Evolutionary conservation across 1,284 basidiomycete genomes (phyloP), one percentile per base, ranked within the genome.

Genomic region (Microbotryum scabiosae): DNA sequence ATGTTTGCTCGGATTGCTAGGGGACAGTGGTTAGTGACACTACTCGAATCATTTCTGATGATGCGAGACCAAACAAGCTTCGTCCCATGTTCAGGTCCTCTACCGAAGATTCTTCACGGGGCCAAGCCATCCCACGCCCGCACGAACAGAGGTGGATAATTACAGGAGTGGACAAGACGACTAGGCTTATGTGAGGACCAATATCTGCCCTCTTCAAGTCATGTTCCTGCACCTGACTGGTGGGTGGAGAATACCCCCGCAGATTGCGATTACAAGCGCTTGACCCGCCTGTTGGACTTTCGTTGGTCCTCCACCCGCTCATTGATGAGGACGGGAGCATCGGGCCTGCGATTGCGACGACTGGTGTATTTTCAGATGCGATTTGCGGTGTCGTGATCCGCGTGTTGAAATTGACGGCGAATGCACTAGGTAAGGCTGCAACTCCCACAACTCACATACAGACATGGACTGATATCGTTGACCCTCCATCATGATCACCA

Each of bases 311-410:
- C 75, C 1, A 54, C 78, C n/a, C 78, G 76, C 68, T 55, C 60
- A 14, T 69, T 73, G 25, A 64, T 51, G 0, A 26, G 62, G 1
- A 65, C 65, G 4, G 74, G 67, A 4, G 25, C 30, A 1, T 70
- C 82, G 12, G 77, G 78, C 46, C 71, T 76, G 21, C 82, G 64
- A 70, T 86, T 16, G 75, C 79, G 1, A 87, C 87, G 0, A 88
- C 88, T 0, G 88, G 89, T 2, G 81, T 85, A 0, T 92, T 90
- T 70, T 81, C 83, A 23, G 87, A 91, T 66, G 77, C 81, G 1
- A 48, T 57, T 3, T 62, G 57, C 20, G 64, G 64, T 4, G 56
- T 56, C 5, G 41, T 57, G 8, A 54, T 50, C 3, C n/a, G 26
- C 0, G n/a, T 45, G 0, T n/a, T 46, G 2, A 25, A 47, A 5